Conservation (phyloP, 768 basidiomycete species). For the Tephrocybe sp. region DNA sequence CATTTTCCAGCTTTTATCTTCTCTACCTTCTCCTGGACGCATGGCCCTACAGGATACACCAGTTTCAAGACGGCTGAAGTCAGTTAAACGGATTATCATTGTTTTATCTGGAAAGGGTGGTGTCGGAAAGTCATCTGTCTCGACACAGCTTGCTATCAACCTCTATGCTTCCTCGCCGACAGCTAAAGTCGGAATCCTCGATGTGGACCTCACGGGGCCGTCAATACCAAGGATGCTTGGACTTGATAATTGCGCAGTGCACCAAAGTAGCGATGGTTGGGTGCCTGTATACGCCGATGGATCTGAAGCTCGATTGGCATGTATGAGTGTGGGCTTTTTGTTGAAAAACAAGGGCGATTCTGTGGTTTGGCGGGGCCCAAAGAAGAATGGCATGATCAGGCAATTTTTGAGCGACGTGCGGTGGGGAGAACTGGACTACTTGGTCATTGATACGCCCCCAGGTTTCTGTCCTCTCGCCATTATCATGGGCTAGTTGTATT, state of each 20-base stretch:
- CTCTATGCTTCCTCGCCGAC: constrained; percentile 68
- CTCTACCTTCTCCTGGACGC: not conserved
- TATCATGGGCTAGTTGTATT: constrained; percentile 12
- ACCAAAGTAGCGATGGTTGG: constrained; percentile 96
- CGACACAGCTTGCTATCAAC: constrained; percentile 87
- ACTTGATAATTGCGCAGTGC: constrained; percentile 80
- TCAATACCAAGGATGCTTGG: constrained; percentile 96
- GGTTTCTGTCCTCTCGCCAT: constrained; percentile 48
- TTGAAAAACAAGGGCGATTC: constrained; percentile 88
- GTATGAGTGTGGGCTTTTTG: constrained; percentile 97
- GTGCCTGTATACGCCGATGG: constrained; percentile 97
- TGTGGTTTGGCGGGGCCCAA: constrained; percentile 97
- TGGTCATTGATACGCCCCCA: constrained; percentile 95
- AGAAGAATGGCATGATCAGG: constrained; percentile 97
- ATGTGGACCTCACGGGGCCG: constrained; percentile 92
- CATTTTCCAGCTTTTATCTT: not conserved
- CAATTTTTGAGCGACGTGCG: constrained; percentile 94
- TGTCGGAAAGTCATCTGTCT: constrained; percentile 97
- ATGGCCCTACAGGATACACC: constrained; percentile 47
- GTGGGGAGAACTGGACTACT: constrained; percentile 92
- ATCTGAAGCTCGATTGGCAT: constrained; percentile 66
- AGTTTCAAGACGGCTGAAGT: constrained; percentile 65
- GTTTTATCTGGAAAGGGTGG: constrained; percentile 97
- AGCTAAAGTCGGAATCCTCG: constrained; percentile 82
- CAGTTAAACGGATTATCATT: constrained; percentile 83